Conservation (phyloP, 140 eudicot genomes). For the Anethum foeniculum region DNA sequence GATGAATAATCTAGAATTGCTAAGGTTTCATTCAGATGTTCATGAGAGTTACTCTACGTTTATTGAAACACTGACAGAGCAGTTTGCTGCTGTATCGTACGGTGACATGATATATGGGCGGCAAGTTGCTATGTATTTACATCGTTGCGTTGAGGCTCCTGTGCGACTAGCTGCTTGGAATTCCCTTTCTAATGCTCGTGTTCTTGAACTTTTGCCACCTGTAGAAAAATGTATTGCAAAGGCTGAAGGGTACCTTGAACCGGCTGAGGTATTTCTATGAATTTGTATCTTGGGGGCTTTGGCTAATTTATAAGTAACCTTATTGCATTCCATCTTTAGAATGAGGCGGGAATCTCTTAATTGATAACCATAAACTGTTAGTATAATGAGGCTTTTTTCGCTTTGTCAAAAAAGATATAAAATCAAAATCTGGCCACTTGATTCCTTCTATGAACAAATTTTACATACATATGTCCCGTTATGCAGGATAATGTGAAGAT, state of each 20-base stretch:
- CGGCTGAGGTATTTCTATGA: slow-evolving; percentile 53
- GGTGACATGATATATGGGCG: slow-evolving; percentile 79
- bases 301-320: neutral
- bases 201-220: slow-evolving; percentile 88
- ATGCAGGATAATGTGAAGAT: slow-evolving; percentile 71
- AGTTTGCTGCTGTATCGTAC: slow-evolving; percentile 82
- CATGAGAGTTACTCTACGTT: slow-evolving; percentile 77
- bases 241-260: slow-evolving; percentile 80
- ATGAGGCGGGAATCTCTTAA: neutral
- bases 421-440: neutral
- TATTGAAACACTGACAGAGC: slow-evolving; percentile 73
- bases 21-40: slow-evolving; percentile 64
- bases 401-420: neutral
- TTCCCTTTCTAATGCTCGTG: slow-evolving; percentile 61
- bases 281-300: slow-evolving; percentile 8
- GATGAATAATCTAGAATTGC: slow-evolving; percentile 22
- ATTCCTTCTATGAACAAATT: neutral
- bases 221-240: slow-evolving; percentile 48
- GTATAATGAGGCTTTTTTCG: neutral
- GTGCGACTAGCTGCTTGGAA: slow-evolving; percentile 84
- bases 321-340: neutral
- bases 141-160: slow-evolving; percentile 59
- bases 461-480: neutral
- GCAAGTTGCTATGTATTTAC: slow-evolving; percentile 70
- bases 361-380: neutral